Conservation (phyloP, 2,329 filamentous ascomycete species). For the Colletotrichum sp. region DNA sequence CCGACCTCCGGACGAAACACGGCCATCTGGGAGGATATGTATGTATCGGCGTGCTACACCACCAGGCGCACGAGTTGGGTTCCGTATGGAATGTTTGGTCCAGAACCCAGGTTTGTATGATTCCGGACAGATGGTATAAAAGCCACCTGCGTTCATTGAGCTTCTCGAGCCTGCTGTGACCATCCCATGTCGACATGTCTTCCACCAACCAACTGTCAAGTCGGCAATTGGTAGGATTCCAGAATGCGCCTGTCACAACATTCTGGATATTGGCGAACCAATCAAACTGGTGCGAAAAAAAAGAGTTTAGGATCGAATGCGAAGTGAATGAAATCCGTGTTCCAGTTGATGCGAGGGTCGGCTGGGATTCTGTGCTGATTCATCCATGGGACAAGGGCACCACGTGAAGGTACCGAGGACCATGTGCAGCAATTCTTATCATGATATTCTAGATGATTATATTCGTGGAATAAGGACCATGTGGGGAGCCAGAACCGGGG, state of each 20-base stretch:
- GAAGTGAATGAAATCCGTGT: neutral
- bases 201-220: rapidly evolving
- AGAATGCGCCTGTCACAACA: neutral
- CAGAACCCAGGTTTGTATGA: neutral
- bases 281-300: neutral
- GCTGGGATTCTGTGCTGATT: neutral
- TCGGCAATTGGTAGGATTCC: rapidly evolving
- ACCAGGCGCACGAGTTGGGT: neutral
- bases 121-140: neutral
- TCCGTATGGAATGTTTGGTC: neutral
- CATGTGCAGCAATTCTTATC: neutral
- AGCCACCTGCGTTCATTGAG: neutral
- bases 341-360: neutral
- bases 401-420: neutral
- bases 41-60: neutral
- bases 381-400: neutral
- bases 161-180: neutral
- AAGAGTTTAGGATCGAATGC: neutral
- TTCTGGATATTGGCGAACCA: neutral
- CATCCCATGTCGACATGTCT: neutral
- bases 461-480: neutral
- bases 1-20: neutral
- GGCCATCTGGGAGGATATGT: neutral
- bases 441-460: neutral
- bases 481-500: neutral